Evolutionary conservation across 352 stramenopile species (phyloP), one percentile per base, ranked within the genome.

Genomic region (Phytophthora tentaculata): DNA sequence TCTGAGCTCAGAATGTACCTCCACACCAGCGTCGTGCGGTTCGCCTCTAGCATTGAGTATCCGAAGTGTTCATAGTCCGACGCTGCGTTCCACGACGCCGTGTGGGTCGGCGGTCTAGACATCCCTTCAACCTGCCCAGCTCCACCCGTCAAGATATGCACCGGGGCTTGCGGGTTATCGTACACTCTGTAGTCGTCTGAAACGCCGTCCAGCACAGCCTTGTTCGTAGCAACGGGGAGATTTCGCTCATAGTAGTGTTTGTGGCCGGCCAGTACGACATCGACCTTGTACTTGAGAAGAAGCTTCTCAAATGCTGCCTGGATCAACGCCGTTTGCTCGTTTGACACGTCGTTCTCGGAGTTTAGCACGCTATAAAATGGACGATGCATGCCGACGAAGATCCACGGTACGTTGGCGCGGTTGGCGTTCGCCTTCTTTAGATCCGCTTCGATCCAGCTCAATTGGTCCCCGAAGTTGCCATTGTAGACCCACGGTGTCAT

Each of bases 211-310:
- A 50, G 20, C 5, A 26, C 19, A 50, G 43, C n/a, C 19, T 50
- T 26, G 43, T 26, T 50, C n/a, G 24, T 50, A 3, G 43, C 43
- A 12, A 50, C n/a, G 8, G 43, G 43, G 2, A 50, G 20, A 3
- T 50, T 10, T 50, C 43, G 43, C 12, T 50, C 43, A 26, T 50
- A 50, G 43, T 50, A 50, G 43, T 50, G 20, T 43, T 43, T 43
- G 35, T 43, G 35, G 35, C 35, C 35, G n/a, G 43, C 3, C 43
- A 50, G 10, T n/a, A 50, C 43, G 6, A 50, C 43, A 26, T 50
- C 43, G 2, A 50, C 43, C 19, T 50, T 50, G 43, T 50, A 50
- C 12, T 50, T 50, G 12, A 50, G n/a, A 8, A 50, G 6, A 3
- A 50, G n/a, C n/a, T 26, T 4, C 26, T 50, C 43, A 50, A 50